Base-by-base conservation (phyloP, 1,139 yeast species). In the Nematodospora anomalae region DNA sequence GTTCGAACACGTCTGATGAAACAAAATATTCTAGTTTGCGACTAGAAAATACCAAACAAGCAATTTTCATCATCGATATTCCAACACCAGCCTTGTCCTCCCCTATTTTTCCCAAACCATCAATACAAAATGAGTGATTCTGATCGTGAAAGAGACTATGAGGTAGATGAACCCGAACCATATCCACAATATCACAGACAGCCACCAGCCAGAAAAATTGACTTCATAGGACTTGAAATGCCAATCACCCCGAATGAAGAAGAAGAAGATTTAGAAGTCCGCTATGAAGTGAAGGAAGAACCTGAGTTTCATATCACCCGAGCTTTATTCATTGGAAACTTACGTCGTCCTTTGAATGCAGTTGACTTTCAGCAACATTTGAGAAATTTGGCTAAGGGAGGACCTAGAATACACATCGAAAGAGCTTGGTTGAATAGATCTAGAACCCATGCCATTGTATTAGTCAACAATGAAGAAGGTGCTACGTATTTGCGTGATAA, bases 401-500 rank as follows among this genome's bases (percentile, higher is more conserved):
- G 49, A 2, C 51, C 51, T 23, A 25, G 15, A 21, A 26, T 29
- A 16, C 38, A 40, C 2, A 55, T 71, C 23, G 75, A 70, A 42
- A 51, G 76, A 32, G 74, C 74, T 4, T 71, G 76, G 76, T 52
- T 71, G 39, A 71, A 67, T 42, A 49, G 62, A 26, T 48, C 59
- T 23, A 49, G 74, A 46, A 58, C 72, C 3, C 76, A 71, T 44
- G 71, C 67, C 9, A 65, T 68, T 27, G 70, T 71, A 12, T 55
- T 71, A 36, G 59, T 65, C 12, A 60, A 64, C 32, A 60, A 53
- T 24, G 64, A 64, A 36, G 64, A 60, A 30, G 74, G 74, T 3
- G 75, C 76, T 1, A 53, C 46, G 6, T 52, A 51, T 24, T 48
- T 71, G 14, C 60, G 71, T 35, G 51, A 55, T 12, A 50, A 51